Conservation (phyloP, 164 flowering plant genomes). For the Sedum album region DNA sequence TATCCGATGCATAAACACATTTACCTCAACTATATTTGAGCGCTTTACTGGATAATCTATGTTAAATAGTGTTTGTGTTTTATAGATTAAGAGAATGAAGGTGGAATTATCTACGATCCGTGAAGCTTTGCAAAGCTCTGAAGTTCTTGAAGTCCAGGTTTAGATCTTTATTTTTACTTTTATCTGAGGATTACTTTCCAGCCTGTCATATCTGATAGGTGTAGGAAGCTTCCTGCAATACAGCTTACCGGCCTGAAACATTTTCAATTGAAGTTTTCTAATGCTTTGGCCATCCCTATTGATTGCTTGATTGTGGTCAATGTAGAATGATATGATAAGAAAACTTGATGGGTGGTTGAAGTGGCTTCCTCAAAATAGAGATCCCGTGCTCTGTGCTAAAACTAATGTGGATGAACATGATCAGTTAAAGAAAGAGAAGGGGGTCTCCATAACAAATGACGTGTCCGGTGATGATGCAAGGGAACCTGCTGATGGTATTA, state of each 20-base stretch:
- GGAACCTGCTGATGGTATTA: background rate
- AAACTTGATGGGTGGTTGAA: constrained; percentile 69
- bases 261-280: background rate
- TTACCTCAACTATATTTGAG: background rate
- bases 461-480: background rate
- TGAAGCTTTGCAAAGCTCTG: constrained; percentile 60
- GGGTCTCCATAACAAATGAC: background rate
- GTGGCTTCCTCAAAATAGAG: constrained; percentile 38
- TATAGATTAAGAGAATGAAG: constrained; percentile 72
- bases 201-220: background rate
- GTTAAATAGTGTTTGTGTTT: constrained; percentile 3
- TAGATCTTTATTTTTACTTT: constrained; percentile 9
- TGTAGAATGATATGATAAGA: constrained; percentile 65
- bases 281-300: background rate
- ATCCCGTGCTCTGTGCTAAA: constrained; percentile 18
- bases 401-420: background rate
- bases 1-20: background rate
- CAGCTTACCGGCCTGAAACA: no score
- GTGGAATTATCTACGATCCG: constrained; percentile 63
- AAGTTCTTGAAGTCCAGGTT: constrained; percentile 74
- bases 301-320: constrained; percentile 10
- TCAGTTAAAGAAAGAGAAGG: background rate
- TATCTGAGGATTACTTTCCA: background rate
- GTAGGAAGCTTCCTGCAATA: background rate
- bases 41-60: background rate